A percentile compares a stretch with the other conserved stretches of the same genome.
Evolutionary conservation across 1,284 basidiomycete species (phyloP).

Genomic region (Ganoderma boninense): DNA sequence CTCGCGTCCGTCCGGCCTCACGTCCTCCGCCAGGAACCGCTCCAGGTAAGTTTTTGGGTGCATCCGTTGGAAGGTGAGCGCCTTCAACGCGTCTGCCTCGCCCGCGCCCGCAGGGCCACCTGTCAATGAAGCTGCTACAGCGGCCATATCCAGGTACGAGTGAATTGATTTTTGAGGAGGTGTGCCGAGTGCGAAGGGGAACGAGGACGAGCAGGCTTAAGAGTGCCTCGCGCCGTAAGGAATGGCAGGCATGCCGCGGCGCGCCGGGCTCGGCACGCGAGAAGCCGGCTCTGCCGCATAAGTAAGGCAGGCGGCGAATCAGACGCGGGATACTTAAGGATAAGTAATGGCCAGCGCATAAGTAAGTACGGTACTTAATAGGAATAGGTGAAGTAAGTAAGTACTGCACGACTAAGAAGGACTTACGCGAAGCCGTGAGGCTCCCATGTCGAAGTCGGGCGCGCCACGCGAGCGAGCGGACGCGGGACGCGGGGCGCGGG

Average conservation of each 20-base stretch:
- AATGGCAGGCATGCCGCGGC: too few species aligned
- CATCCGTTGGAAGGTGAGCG: constrained; percentile 81
- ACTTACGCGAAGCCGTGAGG: neutral
- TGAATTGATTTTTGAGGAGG: too few species aligned
- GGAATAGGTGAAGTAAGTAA: too few species aligned
- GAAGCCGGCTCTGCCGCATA: neutral
- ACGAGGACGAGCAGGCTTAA: neutral
- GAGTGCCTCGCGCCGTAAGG: too few species aligned
- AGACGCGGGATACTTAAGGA: too few species aligned
- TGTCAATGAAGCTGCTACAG: constrained; percentile 27
- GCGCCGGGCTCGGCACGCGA: neutral
- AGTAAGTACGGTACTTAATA: too few species aligned
- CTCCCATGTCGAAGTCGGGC: constrained; percentile 14
- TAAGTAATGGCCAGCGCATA: too few species aligned
- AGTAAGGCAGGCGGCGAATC: neutral
- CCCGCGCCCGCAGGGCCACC: constrained; percentile 18
- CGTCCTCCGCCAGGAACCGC: constrained; percentile 75
- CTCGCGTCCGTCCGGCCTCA: constrained; percentile 81
- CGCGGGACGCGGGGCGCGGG: too few species aligned
- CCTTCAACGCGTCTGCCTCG: constrained; percentile 53
- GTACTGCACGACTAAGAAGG: too few species aligned
- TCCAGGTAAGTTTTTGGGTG: constrained; percentile 86
- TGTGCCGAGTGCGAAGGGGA: neutral
- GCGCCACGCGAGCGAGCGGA: neutral
- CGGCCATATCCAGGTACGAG: constrained; percentile 36